Percentiles rank a stretch among this genome's conserved stretches.
phyloP scores from a whole-genome alignment of 768 basidiomycete species.

The Xerocomus brunneocitrinus region DNA sequence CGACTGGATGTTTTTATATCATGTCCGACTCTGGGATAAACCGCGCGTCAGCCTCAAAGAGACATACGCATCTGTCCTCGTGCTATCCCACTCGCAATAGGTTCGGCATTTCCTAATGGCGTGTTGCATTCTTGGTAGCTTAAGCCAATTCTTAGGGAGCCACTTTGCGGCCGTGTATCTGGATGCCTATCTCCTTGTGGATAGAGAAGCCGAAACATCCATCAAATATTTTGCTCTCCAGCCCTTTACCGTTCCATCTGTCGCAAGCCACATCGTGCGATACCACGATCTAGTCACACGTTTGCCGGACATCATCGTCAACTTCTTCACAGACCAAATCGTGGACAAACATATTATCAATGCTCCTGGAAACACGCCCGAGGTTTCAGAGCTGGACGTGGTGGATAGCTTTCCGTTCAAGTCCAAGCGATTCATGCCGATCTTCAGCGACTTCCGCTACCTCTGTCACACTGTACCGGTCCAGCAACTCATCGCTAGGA shows the following conservation, averaged over 20 bases:
- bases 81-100: constrained; percentile 68
- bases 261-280: constrained; percentile 73
- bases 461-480: constrained; percentile 78
- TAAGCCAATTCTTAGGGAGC: constrained; percentile 46
- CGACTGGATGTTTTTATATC: constrained; percentile 76
- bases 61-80: constrained; percentile 71
- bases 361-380: constrained; percentile 16
- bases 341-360: constrained; percentile 59
- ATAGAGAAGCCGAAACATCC: constrained; percentile 92
- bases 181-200: constrained; percentile 86
- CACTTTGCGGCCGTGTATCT: constrained; percentile 87
- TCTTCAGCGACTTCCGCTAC: constrained; percentile 88
- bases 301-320: constrained; percentile 76
- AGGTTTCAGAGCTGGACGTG: constrained; percentile 56
- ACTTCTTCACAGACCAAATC: constrained; percentile 93
- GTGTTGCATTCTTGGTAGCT: constrained; percentile 1
- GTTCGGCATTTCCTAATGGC: constrained; percentile 40
- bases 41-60: constrained; percentile 78
- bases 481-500: constrained; percentile 69
- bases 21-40: constrained; percentile 81
- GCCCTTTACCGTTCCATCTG: constrained; percentile 86
- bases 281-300: constrained; percentile 70
- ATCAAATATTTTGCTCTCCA: constrained; percentile 92
- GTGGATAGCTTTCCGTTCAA: constrained; percentile 80
- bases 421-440: constrained; percentile 92